Evolutionary conservation across 2,329 filamentous ascomycete genomes (phyloP), one percentile per base, ranked within the genome.

Genomic region (Penicillium sp.): DNA sequence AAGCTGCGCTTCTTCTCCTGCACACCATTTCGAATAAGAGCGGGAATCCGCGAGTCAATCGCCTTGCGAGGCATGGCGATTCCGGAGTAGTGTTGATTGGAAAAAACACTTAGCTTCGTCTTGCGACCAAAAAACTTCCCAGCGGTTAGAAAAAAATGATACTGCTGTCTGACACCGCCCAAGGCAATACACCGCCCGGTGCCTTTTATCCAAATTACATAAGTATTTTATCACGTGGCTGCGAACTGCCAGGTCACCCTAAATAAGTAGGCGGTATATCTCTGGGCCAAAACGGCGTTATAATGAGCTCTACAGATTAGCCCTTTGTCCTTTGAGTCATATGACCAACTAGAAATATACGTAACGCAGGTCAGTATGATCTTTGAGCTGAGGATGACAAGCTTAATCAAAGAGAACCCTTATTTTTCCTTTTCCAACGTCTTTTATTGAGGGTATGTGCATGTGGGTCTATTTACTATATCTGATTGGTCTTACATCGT

Each of bases 1-100:
- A 99, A 97, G 79, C 90, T 96, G 76, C 94, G 86, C 81, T 97
- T 97, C 85, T 96, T 97, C 76, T 97, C 92, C 76, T 83, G 91
- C 61, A 93, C 82, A 65, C 90, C 89, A 89, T 96, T 97, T 74
- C 88, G 86, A 71, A 97, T 93, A 68, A 97, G 86, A 75, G 92
- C 88, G 60, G 89, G 90, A 70, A 97, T 96, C 76, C 92, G 90
- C 79, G 90, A 89, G 77, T 96, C 92, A 72, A 91, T 92, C 49
- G 78, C 78, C 68, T 80, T 80, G 63, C 77, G 74, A 61, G 74
- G 74, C 77, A 77, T 78, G 43, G 36, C 55, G 38, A 58, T 39
- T 49, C 21, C 44, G 49, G 53, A 50, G 43, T 50, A 50, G 53
- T 61, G 53, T 55, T 56, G 51, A 36, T 47, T 29, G 15, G 27